These are phyloP conservation scores for Neonectria coccinea DNA, from an alignment of 2,329 filamentous ascomycete species.

Conservation along the genomic window DNA sequence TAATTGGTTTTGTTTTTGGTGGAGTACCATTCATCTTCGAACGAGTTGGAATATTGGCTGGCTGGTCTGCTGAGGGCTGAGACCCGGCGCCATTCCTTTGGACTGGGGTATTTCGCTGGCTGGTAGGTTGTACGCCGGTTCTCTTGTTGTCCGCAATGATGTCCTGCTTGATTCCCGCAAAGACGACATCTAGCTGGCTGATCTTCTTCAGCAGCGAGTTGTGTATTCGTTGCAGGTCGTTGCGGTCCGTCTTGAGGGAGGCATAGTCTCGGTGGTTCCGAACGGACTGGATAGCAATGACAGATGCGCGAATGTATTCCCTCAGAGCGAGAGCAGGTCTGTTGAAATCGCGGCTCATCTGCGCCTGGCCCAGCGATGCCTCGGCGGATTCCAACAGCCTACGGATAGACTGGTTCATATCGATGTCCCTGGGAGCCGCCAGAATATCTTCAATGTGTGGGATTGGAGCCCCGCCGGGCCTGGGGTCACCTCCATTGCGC, in stretches of 20 bases:
- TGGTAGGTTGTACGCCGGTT: slow-evolving; percentile 66
- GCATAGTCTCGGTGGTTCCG: slow-evolving; percentile 81
- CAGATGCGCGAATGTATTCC: slow-evolving; percentile 85
- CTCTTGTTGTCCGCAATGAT: slow-evolving; percentile 74
- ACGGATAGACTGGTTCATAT: slow-evolving; percentile 63
- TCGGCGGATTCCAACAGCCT: slow-evolving; percentile 67
- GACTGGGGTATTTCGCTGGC: slow-evolving; percentile 29
- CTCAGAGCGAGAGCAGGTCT: slow-evolving; percentile 81
- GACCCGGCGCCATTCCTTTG: slow-evolving; percentile 29
- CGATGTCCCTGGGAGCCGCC: slow-evolving; percentile 59
- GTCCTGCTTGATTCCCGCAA: slow-evolving; percentile 67
- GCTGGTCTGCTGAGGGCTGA: slow-evolving; percentile 26
- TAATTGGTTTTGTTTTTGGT: slow-evolving; percentile 56
- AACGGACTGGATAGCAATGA: slow-evolving; percentile 81
- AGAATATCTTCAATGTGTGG: slow-evolving; percentile 67
- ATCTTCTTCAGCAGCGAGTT: slow-evolving; percentile 63
- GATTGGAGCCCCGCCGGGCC: slow-evolving; percentile 51
- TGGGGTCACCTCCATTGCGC: slow-evolving; percentile 44
- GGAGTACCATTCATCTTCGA: slow-evolving; percentile 30
- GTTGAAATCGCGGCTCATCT: slow-evolving; percentile 71
- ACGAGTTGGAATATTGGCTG: slow-evolving; percentile 37
- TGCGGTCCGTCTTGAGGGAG: slow-evolving; percentile 67
- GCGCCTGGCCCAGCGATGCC: slow-evolving; percentile 67
- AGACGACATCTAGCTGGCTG: slow-evolving; percentile 59
- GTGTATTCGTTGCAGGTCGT: slow-evolving; percentile 62